Conservation (phyloP, 192 early-diverging fungal genomes). For the Coemansia umbellata region DNA sequence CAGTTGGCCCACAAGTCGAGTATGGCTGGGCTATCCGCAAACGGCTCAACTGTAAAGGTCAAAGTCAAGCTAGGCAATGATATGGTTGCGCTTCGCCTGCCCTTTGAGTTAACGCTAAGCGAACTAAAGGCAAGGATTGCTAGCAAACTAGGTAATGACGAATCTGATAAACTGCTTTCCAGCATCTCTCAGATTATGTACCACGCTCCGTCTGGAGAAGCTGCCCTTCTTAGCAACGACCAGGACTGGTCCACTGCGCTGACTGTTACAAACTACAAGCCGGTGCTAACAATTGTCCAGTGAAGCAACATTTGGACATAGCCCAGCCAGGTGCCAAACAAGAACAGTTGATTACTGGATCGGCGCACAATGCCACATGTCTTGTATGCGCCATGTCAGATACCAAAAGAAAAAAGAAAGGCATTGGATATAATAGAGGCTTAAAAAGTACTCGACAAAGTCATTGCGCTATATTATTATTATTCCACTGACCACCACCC, state of each 20-base stretch:
- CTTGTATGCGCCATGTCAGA: too few species aligned
- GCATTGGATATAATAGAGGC: too few species aligned
- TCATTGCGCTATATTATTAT: too few species aligned
- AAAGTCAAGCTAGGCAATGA: slow-evolving; percentile 69
- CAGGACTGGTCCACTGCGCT: slow-evolving; percentile 41
- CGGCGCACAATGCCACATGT: too few species aligned
- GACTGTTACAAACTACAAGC: slow-evolving; percentile 40
- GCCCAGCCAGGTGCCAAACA: too few species aligned
- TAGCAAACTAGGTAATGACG: slow-evolving; percentile 48
- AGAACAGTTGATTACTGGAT: too few species aligned
- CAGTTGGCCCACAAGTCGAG: slow-evolving; percentile 41
- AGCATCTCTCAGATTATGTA: slow-evolving; percentile 38
- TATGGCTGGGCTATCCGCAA: slow-evolving; percentile 18
- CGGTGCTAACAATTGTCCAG: slow-evolving; percentile 37
- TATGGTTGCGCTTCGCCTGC: slow-evolving; percentile 69
- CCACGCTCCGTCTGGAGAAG: slow-evolving; percentile 46
- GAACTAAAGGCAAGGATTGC: slow-evolving; percentile 59
- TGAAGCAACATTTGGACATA: too few species aligned
- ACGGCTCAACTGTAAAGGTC: slow-evolving; percentile 55
- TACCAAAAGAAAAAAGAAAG: too few species aligned
- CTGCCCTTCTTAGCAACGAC: slow-evolving; percentile 30
- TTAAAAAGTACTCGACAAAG: too few species aligned
- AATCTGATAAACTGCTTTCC: not conserved
- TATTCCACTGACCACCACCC: too few species aligned
- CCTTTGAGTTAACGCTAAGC: slow-evolving; percentile 53